A percentile compares a stretch with the other conserved stretches of the same genome.
phyloP scores from a whole-genome alignment of 441 rosid genomes.

The Populus hybrid region DNA sequence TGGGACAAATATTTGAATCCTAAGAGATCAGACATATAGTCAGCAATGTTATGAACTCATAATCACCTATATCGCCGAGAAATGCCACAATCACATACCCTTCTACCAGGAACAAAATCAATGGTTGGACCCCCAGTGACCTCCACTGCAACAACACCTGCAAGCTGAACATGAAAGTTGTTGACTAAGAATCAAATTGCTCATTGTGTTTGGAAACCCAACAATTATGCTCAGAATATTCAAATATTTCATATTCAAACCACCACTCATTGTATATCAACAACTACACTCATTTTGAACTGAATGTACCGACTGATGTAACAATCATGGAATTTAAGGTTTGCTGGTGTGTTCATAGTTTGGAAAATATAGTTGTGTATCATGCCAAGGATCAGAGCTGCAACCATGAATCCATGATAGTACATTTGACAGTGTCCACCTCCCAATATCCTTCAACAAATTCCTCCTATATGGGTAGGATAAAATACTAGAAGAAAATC shows the following conservation, averaged over 20 bases:
- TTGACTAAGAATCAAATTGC: background rate
- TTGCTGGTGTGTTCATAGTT: background rate
- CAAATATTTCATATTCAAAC: background rate
- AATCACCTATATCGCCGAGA: slow-evolving; percentile 10
- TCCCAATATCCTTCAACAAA: background rate
- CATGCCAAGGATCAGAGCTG: background rate
- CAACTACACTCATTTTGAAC: background rate
- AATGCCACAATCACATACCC: slow-evolving; percentile 38
- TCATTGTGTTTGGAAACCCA: background rate
- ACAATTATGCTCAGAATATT: background rate
- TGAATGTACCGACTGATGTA: background rate
- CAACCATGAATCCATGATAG: background rate
- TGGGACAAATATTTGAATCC: slow-evolving; percentile 65
- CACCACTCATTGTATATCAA: background rate
- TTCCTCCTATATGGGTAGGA: background rate
- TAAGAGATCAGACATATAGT: slow-evolving; percentile 23
- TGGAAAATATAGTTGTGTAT: background rate
- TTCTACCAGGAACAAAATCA: slow-evolving; percentile 84
- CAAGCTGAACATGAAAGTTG: slow-evolving; percentile 51
- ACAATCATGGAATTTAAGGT: background rate
- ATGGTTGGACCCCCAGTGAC: slow-evolving; percentile 89
- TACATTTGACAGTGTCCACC: background rate
- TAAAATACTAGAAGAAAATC: background rate
- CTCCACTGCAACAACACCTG: slow-evolving; percentile 97
- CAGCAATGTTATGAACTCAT: background rate